phyloP scores from a whole-genome alignment of 2,329 filamentous ascomycete species.

The Ophiostoma triangulosporum region DNA sequence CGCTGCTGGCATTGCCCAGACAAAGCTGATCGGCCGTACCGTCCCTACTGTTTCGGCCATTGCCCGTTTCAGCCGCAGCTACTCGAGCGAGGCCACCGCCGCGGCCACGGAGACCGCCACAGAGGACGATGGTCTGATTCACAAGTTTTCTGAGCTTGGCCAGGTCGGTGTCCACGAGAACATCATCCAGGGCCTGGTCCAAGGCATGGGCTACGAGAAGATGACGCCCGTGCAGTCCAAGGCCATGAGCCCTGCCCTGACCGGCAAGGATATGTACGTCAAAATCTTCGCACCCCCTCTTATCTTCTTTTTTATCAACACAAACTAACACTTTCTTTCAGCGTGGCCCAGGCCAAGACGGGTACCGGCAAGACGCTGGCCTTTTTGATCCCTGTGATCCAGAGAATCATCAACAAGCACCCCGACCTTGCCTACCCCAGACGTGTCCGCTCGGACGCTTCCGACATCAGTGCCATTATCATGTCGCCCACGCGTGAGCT shows the following conservation, averaged over 20 bases:
- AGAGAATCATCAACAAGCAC: slow-evolving; percentile 57
- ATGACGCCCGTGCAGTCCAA: slow-evolving; percentile 90
- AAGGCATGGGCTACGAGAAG: slow-evolving; percentile 58
- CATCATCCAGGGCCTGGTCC: slow-evolving; percentile 54
- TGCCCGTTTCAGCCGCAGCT: slow-evolving; percentile 6
- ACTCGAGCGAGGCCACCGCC: slow-evolving; percentile 1
- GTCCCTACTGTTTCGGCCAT: background rate
- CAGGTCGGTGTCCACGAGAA: slow-evolving; percentile 43
- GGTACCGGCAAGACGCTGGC: slow-evolving; percentile 94
- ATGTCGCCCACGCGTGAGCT: slow-evolving; percentile 72
- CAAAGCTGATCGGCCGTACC: background rate
- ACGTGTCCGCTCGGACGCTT: slow-evolving; percentile 26
- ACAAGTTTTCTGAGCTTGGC: slow-evolving; percentile 30
- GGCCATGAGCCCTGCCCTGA: slow-evolving; percentile 68
- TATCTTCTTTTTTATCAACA: background rate
- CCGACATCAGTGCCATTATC: slow-evolving; percentile 56
- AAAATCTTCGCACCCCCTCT: background rate
- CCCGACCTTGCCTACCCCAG: slow-evolving; percentile 40
- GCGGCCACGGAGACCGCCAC: background rate
- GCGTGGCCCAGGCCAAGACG: slow-evolving; percentile 87
- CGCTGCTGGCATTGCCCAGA: background rate
- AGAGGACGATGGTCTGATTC: slow-evolving; percentile 1
- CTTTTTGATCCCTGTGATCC: slow-evolving; percentile 76
- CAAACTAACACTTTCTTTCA: slow-evolving; percentile 20
- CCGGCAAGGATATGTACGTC: slow-evolving; percentile 69